These are phyloP conservation scores for Tephrocybe rancida DNA, from an alignment of 768 basidiomycete species.

Conservation along the genomic window DNA sequence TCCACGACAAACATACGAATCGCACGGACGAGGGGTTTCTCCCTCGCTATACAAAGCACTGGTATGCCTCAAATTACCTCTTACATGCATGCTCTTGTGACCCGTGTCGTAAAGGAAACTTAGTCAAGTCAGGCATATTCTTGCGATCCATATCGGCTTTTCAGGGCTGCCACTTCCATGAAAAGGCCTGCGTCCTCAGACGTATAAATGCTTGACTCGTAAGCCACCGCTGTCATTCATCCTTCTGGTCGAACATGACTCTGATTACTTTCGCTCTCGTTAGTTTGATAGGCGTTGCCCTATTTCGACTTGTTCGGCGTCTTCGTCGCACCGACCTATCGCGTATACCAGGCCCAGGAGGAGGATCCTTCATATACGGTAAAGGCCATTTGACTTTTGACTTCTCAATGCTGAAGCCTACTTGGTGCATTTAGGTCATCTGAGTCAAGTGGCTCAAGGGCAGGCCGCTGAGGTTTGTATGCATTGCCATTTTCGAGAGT, in stretches of 20 bases:
- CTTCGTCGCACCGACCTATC: slow-evolving; percentile 33
- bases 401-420: background rate
- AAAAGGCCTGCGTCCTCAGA: no score
- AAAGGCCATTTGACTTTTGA: background rate
- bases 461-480: slow-evolving; percentile 34
- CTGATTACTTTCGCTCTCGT: slow-evolving; percentile 11
- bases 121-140: background rate
- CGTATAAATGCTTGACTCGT: no score
- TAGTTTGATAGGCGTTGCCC: slow-evolving; percentile 5
- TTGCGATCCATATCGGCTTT: no score
- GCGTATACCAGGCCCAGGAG: slow-evolving; percentile 35
- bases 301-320: slow-evolving; percentile 31
- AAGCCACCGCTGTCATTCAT: no score
- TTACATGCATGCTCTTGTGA: background rate
- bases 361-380: slow-evolving; percentile 43
- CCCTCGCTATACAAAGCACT: background rate
- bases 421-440: slow-evolving; percentile 19
- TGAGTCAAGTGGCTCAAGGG: slow-evolving; percentile 32
- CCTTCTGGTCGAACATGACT: slow-evolving; percentile 10
- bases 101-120: background rate
- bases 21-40: background rate
- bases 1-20: slow-evolving; percentile 10
- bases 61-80: background rate
- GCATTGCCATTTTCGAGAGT: background rate
- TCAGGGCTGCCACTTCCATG: no score